Base-by-base conservation (phyloP, 805 yeast genomes). In the Naumovozyma dairenensis region DNA sequence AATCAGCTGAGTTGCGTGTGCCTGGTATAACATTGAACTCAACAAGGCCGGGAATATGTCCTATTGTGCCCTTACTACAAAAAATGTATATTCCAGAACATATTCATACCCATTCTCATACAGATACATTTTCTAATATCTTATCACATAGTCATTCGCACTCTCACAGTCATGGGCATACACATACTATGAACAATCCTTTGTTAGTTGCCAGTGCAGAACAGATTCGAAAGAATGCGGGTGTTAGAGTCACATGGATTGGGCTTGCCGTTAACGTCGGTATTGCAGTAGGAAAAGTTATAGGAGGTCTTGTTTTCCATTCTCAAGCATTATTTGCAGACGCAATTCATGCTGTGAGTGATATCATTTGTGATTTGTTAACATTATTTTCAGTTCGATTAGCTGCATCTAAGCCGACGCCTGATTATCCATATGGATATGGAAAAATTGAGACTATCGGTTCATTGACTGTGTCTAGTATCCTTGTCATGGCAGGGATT, bases 391-490 rank as follows among this genome's bases (percentile, higher is more conserved):
- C 97, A 1, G 96, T 92, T 14, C 77, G 82, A 21, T 74, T 80
- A 32, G 77, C 93, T 4, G 58, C 67, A 8, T 74, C 73, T 44
- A 61, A 70, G 6, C 80, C 87, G 8, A 69, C 71, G 21, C 51
- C 60, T 4, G 46, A 55, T 16, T 92, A 74, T 51, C 97, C 98
- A 2, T 63, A 77, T 32, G 98, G 97, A 1, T 84, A 77, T 54
- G 98, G 97, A 41, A 86, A 89, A 49, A 69, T 92, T 30, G 98
- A 92, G 60, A 80, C 96, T 2, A 67, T 87, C 21, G 97, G 98
- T 2, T 81, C 97, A 0, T 62, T 89, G 21, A 78, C 87, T 10
- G 98, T 92, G 4, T 80, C 94, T 19, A 72, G 81, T 0, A 77
- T 89, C 33, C 67, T 92, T 37, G 62, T 92, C 4, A 68, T 80